Evolutionary conservation across 495 filamentous ascomycete species (phyloP).

Genomic region (Zalerion maritima): DNA sequence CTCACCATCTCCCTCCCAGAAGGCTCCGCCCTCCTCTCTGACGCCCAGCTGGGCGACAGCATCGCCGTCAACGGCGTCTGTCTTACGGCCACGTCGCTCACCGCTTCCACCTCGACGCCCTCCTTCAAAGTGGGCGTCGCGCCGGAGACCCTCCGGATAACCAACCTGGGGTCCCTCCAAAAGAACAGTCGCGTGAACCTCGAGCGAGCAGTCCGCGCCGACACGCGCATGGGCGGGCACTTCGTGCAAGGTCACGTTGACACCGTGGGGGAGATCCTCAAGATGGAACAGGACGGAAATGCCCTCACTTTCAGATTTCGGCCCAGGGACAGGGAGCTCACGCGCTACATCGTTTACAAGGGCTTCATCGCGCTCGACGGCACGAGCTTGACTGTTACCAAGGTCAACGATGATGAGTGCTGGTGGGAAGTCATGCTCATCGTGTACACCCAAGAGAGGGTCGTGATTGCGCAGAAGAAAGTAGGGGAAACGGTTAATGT

Average conservation of each 20-base stretch:
- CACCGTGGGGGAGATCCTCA: constrained; percentile 58
- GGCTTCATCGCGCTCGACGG: constrained; percentile 92
- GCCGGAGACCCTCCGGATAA: constrained; percentile 91
- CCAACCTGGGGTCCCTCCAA: constrained; percentile 67
- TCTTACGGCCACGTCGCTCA: constrained; percentile 79
- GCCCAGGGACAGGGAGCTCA: constrained; percentile 40
- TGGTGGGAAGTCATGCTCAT: constrained; percentile 99
- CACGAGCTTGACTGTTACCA: constrained; percentile 85
- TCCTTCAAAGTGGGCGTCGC: constrained; percentile 89
- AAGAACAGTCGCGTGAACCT: constrained; percentile 57
- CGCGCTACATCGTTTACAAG: constrained; percentile 81
- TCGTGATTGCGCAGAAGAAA: constrained; percentile 70
- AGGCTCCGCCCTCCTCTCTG: constrained; percentile 59
- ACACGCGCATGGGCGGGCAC: constrained; percentile 81
- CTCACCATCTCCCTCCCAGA: constrained; percentile 59
- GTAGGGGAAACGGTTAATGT: constrained; percentile 84
- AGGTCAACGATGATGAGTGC: constrained; percentile 57
- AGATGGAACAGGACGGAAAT: constrained; percentile 66
- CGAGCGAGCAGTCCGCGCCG: constrained; percentile 76
- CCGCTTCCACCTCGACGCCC: constrained; percentile 20
- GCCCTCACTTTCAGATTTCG: constrained; percentile 70
- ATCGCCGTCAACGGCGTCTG: constrained; percentile 81
- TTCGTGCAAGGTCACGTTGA: constrained; percentile 92
- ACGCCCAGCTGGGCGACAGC: constrained; percentile 79
- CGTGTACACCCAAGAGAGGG: constrained; percentile 89